These are phyloP conservation scores for Alternaria atra DNA, from an alignment of 2,329 filamentous ascomycete species.

Conservation along the genomic window DNA sequence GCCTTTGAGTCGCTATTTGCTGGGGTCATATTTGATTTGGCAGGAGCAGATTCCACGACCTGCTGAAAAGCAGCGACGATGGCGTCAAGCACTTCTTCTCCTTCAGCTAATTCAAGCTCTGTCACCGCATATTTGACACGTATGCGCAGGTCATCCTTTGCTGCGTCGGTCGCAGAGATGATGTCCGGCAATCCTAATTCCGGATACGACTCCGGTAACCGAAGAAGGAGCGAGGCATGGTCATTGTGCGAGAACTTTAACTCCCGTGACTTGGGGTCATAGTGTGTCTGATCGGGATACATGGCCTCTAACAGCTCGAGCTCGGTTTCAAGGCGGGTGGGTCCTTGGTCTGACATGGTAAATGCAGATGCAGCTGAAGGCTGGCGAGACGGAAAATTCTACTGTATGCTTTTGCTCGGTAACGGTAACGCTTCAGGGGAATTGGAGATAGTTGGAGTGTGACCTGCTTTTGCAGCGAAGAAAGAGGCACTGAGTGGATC, in stretches of 20 bases:
- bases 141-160: constrained; percentile 51
- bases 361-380: not conserved
- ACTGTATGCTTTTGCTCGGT: not conserved
- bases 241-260: constrained; percentile 46
- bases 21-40: not conserved
- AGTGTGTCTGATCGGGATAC: constrained; percentile 54
- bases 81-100: constrained; percentile 56
- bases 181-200: constrained; percentile 49
- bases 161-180: constrained; percentile 47
- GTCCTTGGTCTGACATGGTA: constrained; percentile 19
- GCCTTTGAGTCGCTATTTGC: not conserved
- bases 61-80: constrained; percentile 53
- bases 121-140: constrained; percentile 40
- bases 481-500: constrained; percentile 3
- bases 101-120: constrained; percentile 39
- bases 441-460: not conserved
- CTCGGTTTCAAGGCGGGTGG: constrained; percentile 47
- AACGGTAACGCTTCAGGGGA: not conserved
- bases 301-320: constrained; percentile 56
- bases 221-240: constrained; percentile 44
- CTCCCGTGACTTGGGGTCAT: constrained; percentile 46
- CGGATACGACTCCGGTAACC: constrained; percentile 53
- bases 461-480: constrained; percentile 3
- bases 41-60: constrained; percentile 9
- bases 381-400: not conserved